phyloP scores from a whole-genome alignment of 2,329 filamentous ascomycete species.

The Microsporum canis region DNA sequence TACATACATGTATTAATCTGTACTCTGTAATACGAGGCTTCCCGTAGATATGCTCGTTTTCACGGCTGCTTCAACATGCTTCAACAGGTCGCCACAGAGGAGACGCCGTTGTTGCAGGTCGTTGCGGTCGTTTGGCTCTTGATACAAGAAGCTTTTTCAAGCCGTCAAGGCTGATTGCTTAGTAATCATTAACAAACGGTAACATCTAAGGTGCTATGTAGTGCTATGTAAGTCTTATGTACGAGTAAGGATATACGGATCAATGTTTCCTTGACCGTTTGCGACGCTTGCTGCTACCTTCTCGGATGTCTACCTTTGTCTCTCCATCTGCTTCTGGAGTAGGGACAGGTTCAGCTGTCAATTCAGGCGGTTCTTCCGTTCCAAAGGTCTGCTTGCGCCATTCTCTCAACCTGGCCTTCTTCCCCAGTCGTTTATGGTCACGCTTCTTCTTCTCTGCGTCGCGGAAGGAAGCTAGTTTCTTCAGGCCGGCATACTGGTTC shows the following conservation, averaged over 20 bases:
- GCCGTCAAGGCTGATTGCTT: background rate
- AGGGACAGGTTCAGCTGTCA: slow-evolving; percentile 12
- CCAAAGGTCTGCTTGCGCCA: slow-evolving; percentile 67
- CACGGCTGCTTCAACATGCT: background rate
- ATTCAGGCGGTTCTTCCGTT: slow-evolving; percentile 37
- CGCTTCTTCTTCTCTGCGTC: slow-evolving; percentile 79
- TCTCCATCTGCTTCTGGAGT: slow-evolving; percentile 7
- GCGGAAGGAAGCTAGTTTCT: slow-evolving; percentile 85
- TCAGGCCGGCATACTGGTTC: slow-evolving; percentile 84
- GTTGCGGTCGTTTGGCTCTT: background rate
- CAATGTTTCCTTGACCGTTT: slow-evolving; percentile 37
- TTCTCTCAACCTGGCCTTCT: slow-evolving; percentile 80
- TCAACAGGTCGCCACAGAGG: background rate
- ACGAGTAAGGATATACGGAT: background rate
- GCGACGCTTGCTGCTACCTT: slow-evolving; percentile 31
- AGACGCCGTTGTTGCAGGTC: background rate
- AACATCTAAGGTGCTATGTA: too few relatives aligned
- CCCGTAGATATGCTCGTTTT: too few relatives aligned
- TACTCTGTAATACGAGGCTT: too few relatives aligned
- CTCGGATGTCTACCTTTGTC: slow-evolving; percentile 32
- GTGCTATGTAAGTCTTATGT: too few relatives aligned
- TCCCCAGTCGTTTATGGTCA: slow-evolving; percentile 78
- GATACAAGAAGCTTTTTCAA: background rate
- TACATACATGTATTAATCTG: slow-evolving; percentile 16
- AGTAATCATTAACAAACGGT: background rate